Conservation (phyloP, 345 rosid species). For the Reutealis trisperma region DNA sequence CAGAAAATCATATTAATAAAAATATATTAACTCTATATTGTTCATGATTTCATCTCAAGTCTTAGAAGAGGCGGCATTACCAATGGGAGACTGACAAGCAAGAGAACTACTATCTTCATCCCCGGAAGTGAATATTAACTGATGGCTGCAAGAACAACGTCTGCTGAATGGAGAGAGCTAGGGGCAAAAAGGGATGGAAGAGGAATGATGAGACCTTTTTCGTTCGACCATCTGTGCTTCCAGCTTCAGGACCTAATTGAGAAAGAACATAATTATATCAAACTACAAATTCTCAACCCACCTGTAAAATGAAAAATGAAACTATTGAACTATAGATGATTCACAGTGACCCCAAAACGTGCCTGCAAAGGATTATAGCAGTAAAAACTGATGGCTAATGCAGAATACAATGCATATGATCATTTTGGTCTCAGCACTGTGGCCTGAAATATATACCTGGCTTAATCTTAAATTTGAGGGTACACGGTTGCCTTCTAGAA, state of each 20-base stretch:
- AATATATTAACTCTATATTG: not conserved
- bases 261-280: conserved; percentile 12
- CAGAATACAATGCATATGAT: not conserved
- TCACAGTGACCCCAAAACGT: not conserved
- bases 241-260: conserved; percentile 81
- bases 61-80: not conserved
- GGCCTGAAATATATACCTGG: conserved; percentile 51
- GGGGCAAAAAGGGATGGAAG: conserved; percentile 90
- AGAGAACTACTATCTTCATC: conserved; percentile 36
- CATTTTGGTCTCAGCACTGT: not conserved
- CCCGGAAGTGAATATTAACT: conserved; percentile 86
- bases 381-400: not conserved
- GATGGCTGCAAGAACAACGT: conserved; percentile 68
- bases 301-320: not conserved
- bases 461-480: conserved; percentile 85
- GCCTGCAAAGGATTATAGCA: not conserved
- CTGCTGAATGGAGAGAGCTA: conserved; percentile 86
- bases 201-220: conserved; percentile 77
- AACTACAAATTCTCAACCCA: not conserved
- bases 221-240: conserved; percentile 49
- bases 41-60: not conserved
- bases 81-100: not conserved
- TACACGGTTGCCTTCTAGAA: conserved; percentile 59
- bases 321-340: not conserved
- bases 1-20: not conserved